Base-by-base conservation (phyloP, 2,329 filamentous ascomycete genomes). In the Hypoxylon sp. region DNA sequence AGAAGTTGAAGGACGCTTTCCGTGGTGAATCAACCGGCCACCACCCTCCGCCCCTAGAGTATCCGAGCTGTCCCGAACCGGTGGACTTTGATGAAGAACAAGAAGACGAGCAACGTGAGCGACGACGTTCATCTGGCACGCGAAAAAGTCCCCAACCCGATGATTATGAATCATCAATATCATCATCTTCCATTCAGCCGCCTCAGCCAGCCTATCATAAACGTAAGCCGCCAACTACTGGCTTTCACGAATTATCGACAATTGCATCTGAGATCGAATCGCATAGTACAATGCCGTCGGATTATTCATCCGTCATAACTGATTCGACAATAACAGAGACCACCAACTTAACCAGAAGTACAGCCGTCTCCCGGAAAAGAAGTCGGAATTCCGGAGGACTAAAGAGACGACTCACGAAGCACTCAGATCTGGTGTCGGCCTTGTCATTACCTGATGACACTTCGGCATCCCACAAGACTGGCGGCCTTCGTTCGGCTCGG, bases 401-500 rank as follows among this genome's bases (percentile, higher is more conserved):
- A 27, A 91, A 89, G 73, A 85, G 91, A 62, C 86, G 90, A 58
- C 82, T 97, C 33, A 97, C 93, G 3, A 96, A 91, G 57, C 93
- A 98, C 74, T 92, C 92, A 13, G 95, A 99, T 73, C 81, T 99
- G 20, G 91, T 99, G 33, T 98, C 95, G 0, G 92, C 97, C 2
- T 80, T 99, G 7, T 98, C 93, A 0, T 77, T 91, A 56, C 87
- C 88, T 0, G 81, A 87, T 57, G 77, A 85, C 53, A 75, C 75
- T 29, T 75, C 78, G 21, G 77, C 84, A 27, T 82, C 85, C 47
- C 82, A 82, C 45, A 82, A 88, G 55, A 84, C 83, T 57, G 86
- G 82, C 69, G 92, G 88, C 70, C 86, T 91, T 59, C 84, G 88
- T 55, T 93, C 92, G 20, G 86, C 89, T 23, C 86, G 90, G 40